Conservation (phyloP, 179 eudicot species). For the Beta lomatogona region DNA sequence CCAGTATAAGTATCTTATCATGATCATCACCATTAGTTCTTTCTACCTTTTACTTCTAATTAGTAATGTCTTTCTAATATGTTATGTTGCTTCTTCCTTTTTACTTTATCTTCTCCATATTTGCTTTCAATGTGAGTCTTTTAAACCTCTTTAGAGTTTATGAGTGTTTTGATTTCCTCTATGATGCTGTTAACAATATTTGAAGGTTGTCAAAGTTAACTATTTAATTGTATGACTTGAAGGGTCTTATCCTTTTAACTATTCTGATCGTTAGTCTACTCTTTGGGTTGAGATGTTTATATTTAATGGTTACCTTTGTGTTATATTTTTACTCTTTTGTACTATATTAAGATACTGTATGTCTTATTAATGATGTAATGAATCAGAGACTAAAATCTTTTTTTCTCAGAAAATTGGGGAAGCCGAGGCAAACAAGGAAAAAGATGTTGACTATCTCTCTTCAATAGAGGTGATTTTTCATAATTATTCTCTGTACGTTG, state of each 20-base stretch:
- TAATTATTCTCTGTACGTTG: not conserved
- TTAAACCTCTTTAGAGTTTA: not conserved
- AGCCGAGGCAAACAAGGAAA: conserved; percentile 68
- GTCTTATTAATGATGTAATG: not conserved
- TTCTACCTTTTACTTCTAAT: not conserved
- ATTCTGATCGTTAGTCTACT: not conserved
- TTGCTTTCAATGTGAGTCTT: not conserved
- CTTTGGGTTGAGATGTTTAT: not conserved
- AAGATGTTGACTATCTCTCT: conserved; percentile 91
- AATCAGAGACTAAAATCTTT: conserved; percentile 2
- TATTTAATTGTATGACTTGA: not conserved
- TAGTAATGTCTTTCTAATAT: not conserved
- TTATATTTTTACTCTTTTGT: not conserved
- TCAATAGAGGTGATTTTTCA: conserved; percentile 75
- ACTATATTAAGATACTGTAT: not conserved
- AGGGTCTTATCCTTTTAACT: not conserved
- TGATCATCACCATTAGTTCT: not conserved
- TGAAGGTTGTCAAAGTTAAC: not conserved
- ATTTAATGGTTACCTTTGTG: not conserved
- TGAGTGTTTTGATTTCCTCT: not conserved
- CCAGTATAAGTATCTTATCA: not conserved
- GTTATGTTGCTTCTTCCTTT: not conserved
- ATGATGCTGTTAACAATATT: not conserved
- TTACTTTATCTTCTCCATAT: not conserved
- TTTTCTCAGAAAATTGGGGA: conserved; percentile 82